Conservation (phyloP, 345 rosid genomes). For the Leavenworthia alabamica region DNA sequence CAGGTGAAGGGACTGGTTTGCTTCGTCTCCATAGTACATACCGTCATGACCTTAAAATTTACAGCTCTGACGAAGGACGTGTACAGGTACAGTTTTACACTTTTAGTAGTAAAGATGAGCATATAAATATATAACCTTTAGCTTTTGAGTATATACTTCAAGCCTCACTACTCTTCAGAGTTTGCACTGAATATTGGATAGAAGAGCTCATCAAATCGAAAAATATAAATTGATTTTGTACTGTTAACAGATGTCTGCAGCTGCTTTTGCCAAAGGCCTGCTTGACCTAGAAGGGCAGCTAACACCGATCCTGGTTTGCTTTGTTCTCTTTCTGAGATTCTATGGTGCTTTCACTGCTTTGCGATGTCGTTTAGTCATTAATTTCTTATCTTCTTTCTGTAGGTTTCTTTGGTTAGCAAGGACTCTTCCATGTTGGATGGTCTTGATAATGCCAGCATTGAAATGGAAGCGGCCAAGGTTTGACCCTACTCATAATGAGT, state of each 20-base stretch:
- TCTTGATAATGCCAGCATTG: slow-evolving; percentile 89
- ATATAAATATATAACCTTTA: neutral
- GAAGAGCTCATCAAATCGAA: neutral
- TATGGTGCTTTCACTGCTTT: slow-evolving; percentile 12
- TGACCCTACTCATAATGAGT: slow-evolving; percentile 18
- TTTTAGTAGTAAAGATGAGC: neutral
- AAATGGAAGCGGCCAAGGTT: slow-evolving; percentile 98
- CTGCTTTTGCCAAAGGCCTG: slow-evolving; percentile 99
- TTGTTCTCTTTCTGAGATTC: slow-evolving; percentile 7
- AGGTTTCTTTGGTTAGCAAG: slow-evolving; percentile 99
- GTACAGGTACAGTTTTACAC: slow-evolving; percentile 64
- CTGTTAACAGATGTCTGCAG: slow-evolving; percentile 92
- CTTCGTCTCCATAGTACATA: slow-evolving; percentile 98
- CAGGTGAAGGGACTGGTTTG: slow-evolving; percentile 98
- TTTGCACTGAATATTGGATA: neutral
- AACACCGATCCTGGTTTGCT: slow-evolving; percentile 88
- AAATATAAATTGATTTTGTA: neutral
- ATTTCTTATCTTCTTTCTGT: slow-evolving; percentile 21
- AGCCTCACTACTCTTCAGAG: neutral
- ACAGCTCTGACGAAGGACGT: slow-evolving; percentile 99
- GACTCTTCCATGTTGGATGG: slow-evolving; percentile 99
- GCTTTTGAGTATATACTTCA: neutral
- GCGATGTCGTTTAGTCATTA: neutral
- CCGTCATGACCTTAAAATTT: slow-evolving; percentile 97
- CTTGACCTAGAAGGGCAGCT: slow-evolving; percentile 98